A percentile compares a stretch with the other conserved stretches of the same genome.
These are phyloP conservation scores for Leccinum pellstonianum DNA, from an alignment of 768 basidiomycete species.

Conservation along the genomic window DNA sequence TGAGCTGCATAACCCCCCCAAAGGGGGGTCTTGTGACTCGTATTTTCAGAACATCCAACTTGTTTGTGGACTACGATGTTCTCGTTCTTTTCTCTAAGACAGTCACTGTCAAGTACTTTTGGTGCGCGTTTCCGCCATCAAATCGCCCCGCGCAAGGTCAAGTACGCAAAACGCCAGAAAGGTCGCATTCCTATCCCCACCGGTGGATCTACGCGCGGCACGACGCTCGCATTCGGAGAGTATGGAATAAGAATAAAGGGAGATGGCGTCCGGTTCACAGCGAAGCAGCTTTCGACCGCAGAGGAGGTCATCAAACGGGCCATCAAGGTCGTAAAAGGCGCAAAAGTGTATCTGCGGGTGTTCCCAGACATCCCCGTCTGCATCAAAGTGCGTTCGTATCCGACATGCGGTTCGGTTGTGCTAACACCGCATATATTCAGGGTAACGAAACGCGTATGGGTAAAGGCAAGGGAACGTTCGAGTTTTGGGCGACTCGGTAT, in stretches of 20 bases:
- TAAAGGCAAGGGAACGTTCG: constrained; percentile 97
- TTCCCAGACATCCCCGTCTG: constrained; percentile 98
- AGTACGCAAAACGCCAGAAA: constrained; percentile 88
- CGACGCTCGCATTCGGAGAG: constrained; percentile 87
- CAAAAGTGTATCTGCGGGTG: constrained; percentile 81
- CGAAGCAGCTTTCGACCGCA: constrained; percentile 85
- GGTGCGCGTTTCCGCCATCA: constrained; percentile 46
- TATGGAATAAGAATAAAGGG: constrained; percentile 91
- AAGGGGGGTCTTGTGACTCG: constrained; percentile 16
- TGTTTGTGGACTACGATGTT: constrained; percentile 16
- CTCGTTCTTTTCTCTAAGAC: constrained; percentile 22
- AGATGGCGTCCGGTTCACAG: constrained; percentile 75
- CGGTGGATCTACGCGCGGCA: constrained; percentile 92
- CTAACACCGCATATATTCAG: constrained; percentile 37
- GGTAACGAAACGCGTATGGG: constrained; percentile 99
- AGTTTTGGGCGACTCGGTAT: constrained; percentile 94
- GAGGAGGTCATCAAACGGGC: constrained; percentile 89
- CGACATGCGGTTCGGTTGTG: not conserved
- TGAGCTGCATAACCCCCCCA: constrained; percentile 14
- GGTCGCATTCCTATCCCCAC: constrained; percentile 81
- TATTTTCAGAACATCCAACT: not conserved
- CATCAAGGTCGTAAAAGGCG: constrained; percentile 85
- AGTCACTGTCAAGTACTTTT: constrained; percentile 10
- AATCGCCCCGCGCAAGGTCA: constrained; percentile 81
- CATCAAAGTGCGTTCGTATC: constrained; percentile 67